These are phyloP conservation scores for Crithidia thermophila DNA, from an alignment of 208 protist species.

Conservation along the genomic window DNA sequence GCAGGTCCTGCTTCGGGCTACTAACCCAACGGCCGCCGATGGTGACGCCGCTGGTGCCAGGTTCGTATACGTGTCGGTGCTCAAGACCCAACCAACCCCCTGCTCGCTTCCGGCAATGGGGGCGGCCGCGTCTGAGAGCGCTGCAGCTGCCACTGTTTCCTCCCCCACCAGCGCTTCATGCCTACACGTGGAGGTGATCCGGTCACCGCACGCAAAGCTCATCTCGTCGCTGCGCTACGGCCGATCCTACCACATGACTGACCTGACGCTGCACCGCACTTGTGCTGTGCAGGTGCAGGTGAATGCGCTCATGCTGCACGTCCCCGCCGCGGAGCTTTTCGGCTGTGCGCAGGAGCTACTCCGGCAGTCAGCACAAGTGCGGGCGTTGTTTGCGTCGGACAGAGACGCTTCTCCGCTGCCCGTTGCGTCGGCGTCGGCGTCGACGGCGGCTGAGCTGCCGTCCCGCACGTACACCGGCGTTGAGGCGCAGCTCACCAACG, in stretches of 20 bases:
- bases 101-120: too few relatives aligned
- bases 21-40: neutral
- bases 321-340: slow-evolving; percentile 17
- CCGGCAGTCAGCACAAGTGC: slow-evolving; percentile 13
- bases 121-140: too few relatives aligned
- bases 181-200: slow-evolving; percentile 8
- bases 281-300: slow-evolving; percentile 7
- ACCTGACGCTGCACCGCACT: slow-evolving; percentile 18
- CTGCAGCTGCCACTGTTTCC: too few relatives aligned
- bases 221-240: slow-evolving; percentile 14
- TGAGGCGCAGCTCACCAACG: slow-evolving; percentile 19
- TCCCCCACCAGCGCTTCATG: neutral
- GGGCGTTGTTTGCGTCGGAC: neutral
- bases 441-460: neutral
- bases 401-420: neutral
- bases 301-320: slow-evolving; percentile 3
- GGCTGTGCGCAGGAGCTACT: slow-evolving; percentile 11
- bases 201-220: neutral
- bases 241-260: slow-evolving; percentile 14
- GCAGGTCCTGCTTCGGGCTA: slow-evolving; percentile 9
- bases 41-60: neutral
- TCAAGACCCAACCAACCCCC: neutral
- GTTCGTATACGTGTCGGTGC: slow-evolving; percentile 17
- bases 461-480: slow-evolving; percentile 17
- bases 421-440: neutral